These are phyloP conservation scores for Ophiostoma angusticollis DNA, from an alignment of 2,329 filamentous ascomycete genomes.

Conservation along the genomic window DNA sequence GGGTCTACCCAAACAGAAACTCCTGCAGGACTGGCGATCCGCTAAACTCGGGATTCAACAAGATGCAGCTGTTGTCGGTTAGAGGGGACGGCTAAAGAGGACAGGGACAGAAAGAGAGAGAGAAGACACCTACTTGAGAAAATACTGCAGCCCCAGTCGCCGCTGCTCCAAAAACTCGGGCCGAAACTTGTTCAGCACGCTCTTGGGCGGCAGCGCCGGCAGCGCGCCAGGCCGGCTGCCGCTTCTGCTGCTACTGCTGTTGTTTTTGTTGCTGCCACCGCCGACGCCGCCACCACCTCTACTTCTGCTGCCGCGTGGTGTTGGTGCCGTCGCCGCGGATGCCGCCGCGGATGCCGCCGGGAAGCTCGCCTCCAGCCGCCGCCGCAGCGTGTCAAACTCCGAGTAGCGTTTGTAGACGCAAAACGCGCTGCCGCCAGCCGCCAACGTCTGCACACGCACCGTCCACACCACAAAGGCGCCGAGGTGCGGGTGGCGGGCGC, in stretches of 20 bases:
- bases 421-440: conserved; percentile 44
- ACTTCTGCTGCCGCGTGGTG: neutral
- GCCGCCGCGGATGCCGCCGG: conserved; percentile 59
- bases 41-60: conserved; percentile 88
- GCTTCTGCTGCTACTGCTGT: neutral
- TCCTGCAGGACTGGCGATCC: conserved; percentile 84
- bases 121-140: conserved; percentile 60
- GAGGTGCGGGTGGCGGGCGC: conserved; percentile 23
- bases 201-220: conserved; percentile 84
- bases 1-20: conserved; percentile 57
- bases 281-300: neutral
- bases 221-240: conserved; percentile 40
- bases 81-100: neutral
- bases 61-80: conserved; percentile 62
- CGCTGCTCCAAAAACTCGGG: conserved; percentile 77
- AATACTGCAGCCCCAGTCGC: conserved; percentile 74
- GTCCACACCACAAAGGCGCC: conserved; percentile 97
- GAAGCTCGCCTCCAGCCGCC: conserved; percentile 64
- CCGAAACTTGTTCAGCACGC: conserved; percentile 73
- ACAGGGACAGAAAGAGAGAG: neutral
- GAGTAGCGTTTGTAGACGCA: conserved; percentile 68
- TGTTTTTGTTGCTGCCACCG: neutral
- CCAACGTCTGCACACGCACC: conserved; percentile 74
- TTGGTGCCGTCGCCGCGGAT: neutral
- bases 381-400: conserved; percentile 76